Percentiles rank a stretch among this genome's conserved stretches.
Evolutionary conservation across 2,329 filamentous ascomycete species (phyloP).

Genomic region (Hymenoscyphus linearis): DNA sequence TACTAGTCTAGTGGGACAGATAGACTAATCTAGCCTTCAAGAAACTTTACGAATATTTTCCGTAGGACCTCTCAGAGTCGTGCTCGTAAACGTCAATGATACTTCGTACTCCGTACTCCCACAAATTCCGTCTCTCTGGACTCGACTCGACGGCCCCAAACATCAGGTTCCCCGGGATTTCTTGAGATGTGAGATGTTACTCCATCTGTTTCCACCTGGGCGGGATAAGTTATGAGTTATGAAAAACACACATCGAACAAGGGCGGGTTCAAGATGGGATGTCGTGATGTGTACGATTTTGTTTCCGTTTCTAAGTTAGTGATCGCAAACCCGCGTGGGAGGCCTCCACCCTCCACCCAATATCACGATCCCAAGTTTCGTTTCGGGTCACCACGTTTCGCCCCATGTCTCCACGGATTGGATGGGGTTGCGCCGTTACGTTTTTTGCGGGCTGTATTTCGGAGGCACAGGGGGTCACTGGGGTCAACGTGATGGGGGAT

Average conservation of each 20-base stretch:
- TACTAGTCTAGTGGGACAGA: no score
- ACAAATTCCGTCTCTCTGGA: background rate
- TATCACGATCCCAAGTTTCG: background rate
- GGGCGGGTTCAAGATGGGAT: no score
- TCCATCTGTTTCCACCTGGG: background rate
- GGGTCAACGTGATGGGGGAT: background rate
- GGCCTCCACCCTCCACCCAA: background rate
- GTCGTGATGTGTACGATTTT: no score
- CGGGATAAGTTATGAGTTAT: background rate
- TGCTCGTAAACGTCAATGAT: no score
- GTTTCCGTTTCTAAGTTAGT: background rate
- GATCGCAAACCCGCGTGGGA: background rate
- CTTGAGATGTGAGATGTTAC: background rate
- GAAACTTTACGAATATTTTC: background rate
- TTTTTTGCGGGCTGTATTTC: background rate
- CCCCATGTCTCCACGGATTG: background rate
- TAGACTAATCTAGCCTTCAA: background rate
- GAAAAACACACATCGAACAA: no score
- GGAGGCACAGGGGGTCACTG: background rate
- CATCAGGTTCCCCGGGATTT: background rate
- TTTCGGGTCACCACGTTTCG: slow-evolving; percentile 6
- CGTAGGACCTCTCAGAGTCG: no score
- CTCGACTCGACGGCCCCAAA: background rate
- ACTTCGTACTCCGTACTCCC: no score
- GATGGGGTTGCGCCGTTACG: background rate